Evolutionary conservation across 2,329 filamentous ascomycete genomes (phyloP).

Genomic region (Furcasterigmium sp.): DNA sequence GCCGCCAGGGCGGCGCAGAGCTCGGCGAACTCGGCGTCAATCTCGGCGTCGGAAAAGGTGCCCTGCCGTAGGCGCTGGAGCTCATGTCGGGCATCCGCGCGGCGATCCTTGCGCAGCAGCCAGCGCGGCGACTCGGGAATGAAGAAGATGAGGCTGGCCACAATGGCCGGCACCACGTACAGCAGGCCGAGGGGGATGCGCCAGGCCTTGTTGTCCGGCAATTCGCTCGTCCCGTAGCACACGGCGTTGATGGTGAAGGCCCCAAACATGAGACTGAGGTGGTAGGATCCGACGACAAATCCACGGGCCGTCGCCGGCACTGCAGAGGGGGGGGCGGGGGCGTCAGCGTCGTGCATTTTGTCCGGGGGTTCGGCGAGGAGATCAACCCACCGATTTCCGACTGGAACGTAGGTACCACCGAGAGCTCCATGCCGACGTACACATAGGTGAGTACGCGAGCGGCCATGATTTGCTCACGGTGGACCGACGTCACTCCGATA

Average conservation of each 20-base stretch:
- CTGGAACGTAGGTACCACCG: constrained; percentile 27
- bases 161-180: constrained; percentile 23
- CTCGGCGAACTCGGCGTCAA: constrained; percentile 14
- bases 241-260: constrained; percentile 19
- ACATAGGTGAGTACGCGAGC: constrained; percentile 29
- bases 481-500: constrained; percentile 23
- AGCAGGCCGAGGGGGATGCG: constrained; percentile 27
- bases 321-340: too few species aligned
- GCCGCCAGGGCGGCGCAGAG: constrained; percentile 6
- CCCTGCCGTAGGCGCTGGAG: constrained; percentile 18
- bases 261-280: constrained; percentile 21
- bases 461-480: constrained; percentile 24
- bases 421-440: constrained; percentile 33
- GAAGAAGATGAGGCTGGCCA: constrained; percentile 19
- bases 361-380: too few species aligned
- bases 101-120: constrained; percentile 19
- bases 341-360: too few species aligned
- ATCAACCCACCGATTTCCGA: constrained; percentile 19
- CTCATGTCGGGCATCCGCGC: constrained; percentile 20
- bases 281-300: constrained; percentile 27
- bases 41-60: constrained; percentile 15
- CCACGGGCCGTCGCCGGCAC: constrained; percentile 22
- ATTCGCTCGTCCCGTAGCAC: constrained; percentile 21
- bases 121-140: constrained; percentile 23
- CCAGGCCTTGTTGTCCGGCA: constrained; percentile 23